phyloP scores from a whole-genome alignment of 805 yeast species.

The Candida odintsovae region DNA sequence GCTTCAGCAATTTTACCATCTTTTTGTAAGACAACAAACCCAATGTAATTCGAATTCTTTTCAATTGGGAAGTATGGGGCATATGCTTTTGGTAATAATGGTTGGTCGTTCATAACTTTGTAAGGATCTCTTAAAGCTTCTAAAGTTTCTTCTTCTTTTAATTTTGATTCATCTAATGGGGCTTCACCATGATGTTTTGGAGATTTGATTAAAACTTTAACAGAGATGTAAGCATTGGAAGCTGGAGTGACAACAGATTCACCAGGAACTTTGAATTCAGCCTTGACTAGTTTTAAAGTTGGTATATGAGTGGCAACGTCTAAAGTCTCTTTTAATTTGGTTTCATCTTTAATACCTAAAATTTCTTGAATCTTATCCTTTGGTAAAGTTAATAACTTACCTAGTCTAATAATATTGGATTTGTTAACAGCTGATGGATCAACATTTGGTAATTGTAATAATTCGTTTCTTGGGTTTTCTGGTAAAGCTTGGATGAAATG shows the following conservation, averaged over 20 bases:
- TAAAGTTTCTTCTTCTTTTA: constrained; percentile 54
- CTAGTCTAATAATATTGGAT: constrained; percentile 52
- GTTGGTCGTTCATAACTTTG: constrained; percentile 58
- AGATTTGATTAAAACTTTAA: constrained; percentile 73
- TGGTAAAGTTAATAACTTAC: constrained; percentile 60
- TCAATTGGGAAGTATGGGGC: constrained; percentile 74
- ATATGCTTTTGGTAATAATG: constrained; percentile 56
- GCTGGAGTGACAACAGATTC: constrained; percentile 66
- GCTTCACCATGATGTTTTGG: constrained; percentile 49
- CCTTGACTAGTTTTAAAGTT: constrained; percentile 54
- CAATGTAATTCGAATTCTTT: constrained; percentile 54
- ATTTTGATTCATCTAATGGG: constrained; percentile 25
- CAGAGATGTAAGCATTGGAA: constrained; percentile 65
- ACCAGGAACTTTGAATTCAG: constrained; percentile 83
- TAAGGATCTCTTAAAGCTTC: constrained; percentile 72
- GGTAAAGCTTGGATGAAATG: constrained; percentile 71
- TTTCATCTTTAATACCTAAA: constrained; percentile 43
- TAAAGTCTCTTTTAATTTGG: constrained; percentile 42
- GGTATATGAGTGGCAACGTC: constrained; percentile 64
- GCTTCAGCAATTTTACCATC: constrained; percentile 77
- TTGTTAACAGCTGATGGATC: constrained; percentile 36
- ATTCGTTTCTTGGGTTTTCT: constrained; percentile 49
- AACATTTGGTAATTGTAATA: constrained; percentile 79
- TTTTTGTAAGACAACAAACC: constrained; percentile 61
- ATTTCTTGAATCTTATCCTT: constrained; percentile 48